Base-by-base conservation (phyloP, 148 eudicot species). In the Heliamphora exappendiculata region DNA sequence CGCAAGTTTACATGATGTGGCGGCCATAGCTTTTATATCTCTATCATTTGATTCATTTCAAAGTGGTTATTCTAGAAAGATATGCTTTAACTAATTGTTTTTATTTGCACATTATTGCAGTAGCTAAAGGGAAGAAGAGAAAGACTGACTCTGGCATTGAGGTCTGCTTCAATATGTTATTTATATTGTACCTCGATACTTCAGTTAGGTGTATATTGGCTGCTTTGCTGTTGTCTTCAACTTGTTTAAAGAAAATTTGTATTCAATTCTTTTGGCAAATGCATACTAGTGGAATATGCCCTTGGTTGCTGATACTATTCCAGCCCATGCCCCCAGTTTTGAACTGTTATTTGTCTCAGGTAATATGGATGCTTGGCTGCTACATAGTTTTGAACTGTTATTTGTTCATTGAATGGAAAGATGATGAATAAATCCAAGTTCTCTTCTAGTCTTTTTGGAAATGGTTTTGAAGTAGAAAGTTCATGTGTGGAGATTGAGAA, bases 101-200 rank as follows among this genome's bases (percentile, higher is more conserved):
- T 55, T 34, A 34, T 77, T 70, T 53, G 57, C 59, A 34, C 74
- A 24, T 70, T 39, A 19, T 67, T 84, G 88, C 88, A 95, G 99
- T 77, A 74, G 81, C 85, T 50, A 95, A 93, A 86, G 97, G 97
- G 82, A 95, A 95, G 83, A 95, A 93, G 84, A 86, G 97, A 55
- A 95, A 91, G 90, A 72, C 78, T 67, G 99, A 95, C 19, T 84
- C 88, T 19, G 89, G 82, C 31, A 53, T 82, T 55, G 99, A 95
- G 99, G 99, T 92, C 24, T 81, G 88, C 71, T 84, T 77, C 64
- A 20, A 26, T 79, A 39, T 64, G 19, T 58, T 34, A 75, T 74
- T 59, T 73, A 50, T 74, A 73, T 50, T 55, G 5, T n/a, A 55
- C 45, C 31, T 39, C 3, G 14, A 7, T 74, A 39, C 19, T 13